A percentile compares a stretch with the other conserved stretches of the same genome.
These are phyloP conservation scores for Helicocarpus griseus DNA, from an alignment of 2,329 filamentous ascomycete species.

Conservation along the genomic window DNA sequence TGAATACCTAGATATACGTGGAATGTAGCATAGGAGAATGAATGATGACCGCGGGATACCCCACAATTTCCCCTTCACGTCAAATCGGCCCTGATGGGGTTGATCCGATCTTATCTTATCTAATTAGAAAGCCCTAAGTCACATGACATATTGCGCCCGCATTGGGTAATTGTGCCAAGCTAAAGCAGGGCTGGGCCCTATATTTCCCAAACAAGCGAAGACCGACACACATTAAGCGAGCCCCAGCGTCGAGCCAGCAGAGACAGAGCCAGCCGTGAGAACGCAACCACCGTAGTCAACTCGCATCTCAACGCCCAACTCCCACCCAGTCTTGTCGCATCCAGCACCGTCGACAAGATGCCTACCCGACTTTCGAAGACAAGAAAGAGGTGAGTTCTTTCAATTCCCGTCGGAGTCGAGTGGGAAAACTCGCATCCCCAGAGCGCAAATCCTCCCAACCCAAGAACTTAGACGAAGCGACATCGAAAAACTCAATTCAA, in stretches of 20 bases:
- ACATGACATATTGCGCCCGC: background rate
- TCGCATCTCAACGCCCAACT: constrained; percentile 29
- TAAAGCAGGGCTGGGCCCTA: constrained; percentile 21
- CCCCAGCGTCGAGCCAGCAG: background rate
- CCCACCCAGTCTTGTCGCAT: constrained; percentile 29
- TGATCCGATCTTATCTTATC: background rate
- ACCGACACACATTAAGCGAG: constrained; percentile 21
- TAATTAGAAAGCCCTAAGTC: background rate
- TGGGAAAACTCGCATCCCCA: too few relatives aligned
- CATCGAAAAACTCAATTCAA: background rate
- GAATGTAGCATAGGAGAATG: background rate
- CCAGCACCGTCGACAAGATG: constrained; percentile 38
- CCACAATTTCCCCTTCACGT: background rate
- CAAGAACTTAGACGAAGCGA: too few relatives aligned
- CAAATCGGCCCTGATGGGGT: background rate
- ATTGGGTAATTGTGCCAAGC: constrained; percentile 10
- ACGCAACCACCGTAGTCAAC: constrained; percentile 9
- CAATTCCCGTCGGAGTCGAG: too few relatives aligned
- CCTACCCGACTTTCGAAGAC: constrained; percentile 43
- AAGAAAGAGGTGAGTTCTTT: constrained; percentile 37
- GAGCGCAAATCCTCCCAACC: too few relatives aligned
- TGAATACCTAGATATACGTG: constrained; percentile 7
- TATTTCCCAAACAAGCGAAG: constrained; percentile 20
- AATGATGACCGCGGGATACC: background rate
- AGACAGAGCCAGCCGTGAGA: constrained; percentile 13